These are phyloP conservation scores for Waitea zeae DNA, from an alignment of 1,284 basidiomycete species.

Conservation along the genomic window DNA sequence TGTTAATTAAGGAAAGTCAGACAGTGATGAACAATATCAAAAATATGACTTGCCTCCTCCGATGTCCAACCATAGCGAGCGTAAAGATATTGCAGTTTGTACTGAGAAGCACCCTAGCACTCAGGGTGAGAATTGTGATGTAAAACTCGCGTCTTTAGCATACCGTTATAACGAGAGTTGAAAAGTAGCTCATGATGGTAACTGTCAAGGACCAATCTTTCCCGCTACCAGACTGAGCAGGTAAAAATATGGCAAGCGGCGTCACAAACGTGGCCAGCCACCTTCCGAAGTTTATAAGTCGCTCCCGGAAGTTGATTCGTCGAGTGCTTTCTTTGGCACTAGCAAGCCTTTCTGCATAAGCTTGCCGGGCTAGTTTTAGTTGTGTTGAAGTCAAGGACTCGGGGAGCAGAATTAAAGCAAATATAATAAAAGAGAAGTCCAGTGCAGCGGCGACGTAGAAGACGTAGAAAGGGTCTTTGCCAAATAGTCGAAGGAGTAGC, in stretches of 20 bases:
- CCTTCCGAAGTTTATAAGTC: constrained; percentile 12
- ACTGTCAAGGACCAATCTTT: constrained; percentile 58
- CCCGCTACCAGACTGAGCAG: constrained; percentile 22
- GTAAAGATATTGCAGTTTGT: constrained; percentile 57
- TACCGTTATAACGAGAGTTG: constrained; percentile 38
- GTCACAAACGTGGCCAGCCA: constrained; percentile 36
- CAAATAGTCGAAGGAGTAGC: constrained; percentile 41
- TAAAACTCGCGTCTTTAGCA: constrained; percentile 9
- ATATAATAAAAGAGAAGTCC: constrained; percentile 29
- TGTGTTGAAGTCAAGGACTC: constrained; percentile 46
- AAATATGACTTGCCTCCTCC: constrained; percentile 39
- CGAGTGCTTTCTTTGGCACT: constrained; percentile 14
- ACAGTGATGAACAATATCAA: too few species aligned
- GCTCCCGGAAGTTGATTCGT: constrained; percentile 8
- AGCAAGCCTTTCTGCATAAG: constrained; percentile 11
- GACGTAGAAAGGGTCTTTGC: constrained; percentile 39
- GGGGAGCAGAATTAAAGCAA: constrained; percentile 48
- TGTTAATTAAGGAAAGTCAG: too few species aligned
- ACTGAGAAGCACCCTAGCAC: constrained; percentile 38
- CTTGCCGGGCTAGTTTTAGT: constrained; percentile 17
- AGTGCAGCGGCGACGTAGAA: constrained; percentile 46
- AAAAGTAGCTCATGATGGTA: constrained; percentile 37
- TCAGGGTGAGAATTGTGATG: not conserved
- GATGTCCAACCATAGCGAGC: constrained; percentile 58
- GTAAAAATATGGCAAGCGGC: constrained; percentile 51